phyloP scores from a whole-genome alignment of 2,329 filamentous ascomycete species.

The Thielaviopsis musarum region DNA sequence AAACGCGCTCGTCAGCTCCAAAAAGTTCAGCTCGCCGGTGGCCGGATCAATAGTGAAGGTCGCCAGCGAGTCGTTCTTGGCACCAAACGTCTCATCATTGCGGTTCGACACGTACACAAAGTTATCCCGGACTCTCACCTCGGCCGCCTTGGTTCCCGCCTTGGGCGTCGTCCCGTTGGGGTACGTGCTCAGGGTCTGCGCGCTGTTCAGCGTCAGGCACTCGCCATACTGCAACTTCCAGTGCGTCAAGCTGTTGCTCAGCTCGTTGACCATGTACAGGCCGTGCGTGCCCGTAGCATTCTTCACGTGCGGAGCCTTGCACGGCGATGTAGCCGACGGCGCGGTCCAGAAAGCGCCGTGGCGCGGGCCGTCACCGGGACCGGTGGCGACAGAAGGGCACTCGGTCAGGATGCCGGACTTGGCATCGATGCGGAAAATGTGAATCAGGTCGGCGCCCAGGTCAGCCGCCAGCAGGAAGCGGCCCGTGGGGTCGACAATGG shows the following conservation, averaged over 20 bases:
- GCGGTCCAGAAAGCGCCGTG: constrained; percentile 34
- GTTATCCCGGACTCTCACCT: constrained; percentile 34
- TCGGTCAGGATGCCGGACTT: constrained; percentile 27
- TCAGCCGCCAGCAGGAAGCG: constrained; percentile 33
- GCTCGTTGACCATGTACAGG: constrained; percentile 30
- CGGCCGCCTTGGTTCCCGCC: constrained; percentile 33
- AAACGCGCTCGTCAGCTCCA: constrained; percentile 37
- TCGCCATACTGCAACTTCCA: constrained; percentile 32
- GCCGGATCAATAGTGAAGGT: constrained; percentile 29
- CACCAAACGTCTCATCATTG: constrained; percentile 39
- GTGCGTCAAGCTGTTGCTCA: constrained; percentile 31
- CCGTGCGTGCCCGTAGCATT: constrained; percentile 7
- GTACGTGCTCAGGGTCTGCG: constrained; percentile 30
- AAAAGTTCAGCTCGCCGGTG: constrained; percentile 32
- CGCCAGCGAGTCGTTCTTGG: constrained; percentile 36
- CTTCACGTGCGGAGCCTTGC: not conserved
- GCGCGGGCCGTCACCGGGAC: constrained; percentile 32
- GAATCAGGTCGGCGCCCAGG: constrained; percentile 36
- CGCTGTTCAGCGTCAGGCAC: constrained; percentile 29
- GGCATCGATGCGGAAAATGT: constrained; percentile 33
- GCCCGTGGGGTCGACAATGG: constrained; percentile 31
- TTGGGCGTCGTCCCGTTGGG: constrained; percentile 25
- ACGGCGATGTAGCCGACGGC: not conserved
- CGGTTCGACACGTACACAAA: constrained; percentile 47
- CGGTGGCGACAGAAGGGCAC: constrained; percentile 25